These are phyloP conservation scores for Brassica incana DNA, from an alignment of 345 rosid genomes.

Conservation along the genomic window DNA sequence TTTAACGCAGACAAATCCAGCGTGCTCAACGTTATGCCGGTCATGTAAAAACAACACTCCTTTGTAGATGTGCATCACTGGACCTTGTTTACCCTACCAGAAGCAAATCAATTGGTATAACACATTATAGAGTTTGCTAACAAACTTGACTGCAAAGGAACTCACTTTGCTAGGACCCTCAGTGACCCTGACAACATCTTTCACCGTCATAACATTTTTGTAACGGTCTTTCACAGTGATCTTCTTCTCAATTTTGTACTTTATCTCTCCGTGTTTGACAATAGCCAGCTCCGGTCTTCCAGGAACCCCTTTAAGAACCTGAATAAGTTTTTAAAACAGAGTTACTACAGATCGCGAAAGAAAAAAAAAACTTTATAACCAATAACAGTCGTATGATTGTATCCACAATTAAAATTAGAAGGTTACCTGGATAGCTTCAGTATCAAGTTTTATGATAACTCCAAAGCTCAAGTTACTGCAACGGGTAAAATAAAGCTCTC, in stretches of 20 bases:
- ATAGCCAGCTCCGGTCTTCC: conserved; percentile 69
- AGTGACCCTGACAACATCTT: conserved; percentile 70
- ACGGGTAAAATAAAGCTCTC: conserved; percentile 8
- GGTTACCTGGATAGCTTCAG: conserved; percentile 81
- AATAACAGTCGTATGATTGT: conserved; percentile 1
- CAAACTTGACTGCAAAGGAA: conserved; percentile 22
- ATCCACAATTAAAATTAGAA: neutral
- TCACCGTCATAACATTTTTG: conserved; percentile 63
- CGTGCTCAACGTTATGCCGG: conserved; percentile 84
- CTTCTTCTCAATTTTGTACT: conserved; percentile 70
- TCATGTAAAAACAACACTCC: conserved; percentile 73
- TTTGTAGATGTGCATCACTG: conserved; percentile 70
- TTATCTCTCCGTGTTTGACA: conserved; percentile 78
- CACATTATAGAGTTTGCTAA: conserved; percentile 1
- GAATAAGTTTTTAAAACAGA: conserved; percentile 4
- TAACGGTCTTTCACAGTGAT: conserved; percentile 61
- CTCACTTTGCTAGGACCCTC: conserved; percentile 87
- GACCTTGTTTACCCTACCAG: conserved; percentile 81
- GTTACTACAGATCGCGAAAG: conserved; percentile 1
- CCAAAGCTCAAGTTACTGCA: conserved; percentile 84
- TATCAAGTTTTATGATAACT: conserved; percentile 80
- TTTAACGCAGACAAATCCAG: conserved; percentile 81
- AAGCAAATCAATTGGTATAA: neutral
- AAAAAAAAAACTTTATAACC: neutral
- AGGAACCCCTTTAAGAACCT: conserved; percentile 89